These are phyloP conservation scores for Sporothrix globosa DNA, from an alignment of 2,329 filamentous ascomycete genomes.

Conservation along the genomic window DNA sequence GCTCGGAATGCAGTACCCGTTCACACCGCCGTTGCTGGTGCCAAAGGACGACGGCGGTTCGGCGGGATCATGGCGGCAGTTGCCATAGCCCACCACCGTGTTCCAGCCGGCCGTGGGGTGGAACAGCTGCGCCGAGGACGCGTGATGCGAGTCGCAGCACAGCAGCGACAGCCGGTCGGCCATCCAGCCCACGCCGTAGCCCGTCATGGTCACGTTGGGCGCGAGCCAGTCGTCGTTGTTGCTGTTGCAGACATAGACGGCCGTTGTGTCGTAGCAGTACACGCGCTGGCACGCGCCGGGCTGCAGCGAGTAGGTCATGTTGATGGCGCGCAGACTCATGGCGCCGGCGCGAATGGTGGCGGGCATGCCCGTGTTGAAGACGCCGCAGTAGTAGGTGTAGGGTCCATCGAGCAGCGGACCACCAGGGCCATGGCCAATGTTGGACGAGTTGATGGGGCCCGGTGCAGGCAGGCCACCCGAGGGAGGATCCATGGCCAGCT, in stretches of 20 bases:
- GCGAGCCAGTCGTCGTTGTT: neutral
- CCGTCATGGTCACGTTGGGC: constrained; percentile 2
- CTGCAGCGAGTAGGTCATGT: constrained; percentile 14
- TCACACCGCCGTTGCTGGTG: constrained; percentile 33
- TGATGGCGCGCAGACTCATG: constrained; percentile 21
- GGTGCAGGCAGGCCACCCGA: constrained; percentile 27
- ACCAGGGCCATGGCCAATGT: constrained; percentile 29
- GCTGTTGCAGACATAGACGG: constrained; percentile 35
- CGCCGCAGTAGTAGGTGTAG: constrained; percentile 36
- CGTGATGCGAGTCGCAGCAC: constrained; percentile 35
- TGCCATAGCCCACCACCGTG: constrained; percentile 35
- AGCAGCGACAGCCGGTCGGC: constrained; percentile 31
- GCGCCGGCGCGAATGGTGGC: constrained; percentile 25
- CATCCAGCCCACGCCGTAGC: constrained; percentile 34
- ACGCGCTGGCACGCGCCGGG: constrained; percentile 32
- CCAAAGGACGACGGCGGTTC: constrained; percentile 33
- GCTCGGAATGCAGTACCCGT: constrained; percentile 32
- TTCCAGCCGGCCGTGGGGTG: constrained; percentile 34
- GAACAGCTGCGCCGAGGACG: constrained; percentile 35
- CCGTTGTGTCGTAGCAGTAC: constrained; percentile 36
- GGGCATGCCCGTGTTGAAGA: constrained; percentile 33
- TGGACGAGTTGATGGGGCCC: constrained; percentile 3
- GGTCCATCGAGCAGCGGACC: constrained; percentile 33
- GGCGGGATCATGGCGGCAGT: constrained; percentile 33
- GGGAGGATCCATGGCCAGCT: neutral